phyloP scores from a whole-genome alignment of 306 rosid species.

The Dalbergia cultrata region DNA sequence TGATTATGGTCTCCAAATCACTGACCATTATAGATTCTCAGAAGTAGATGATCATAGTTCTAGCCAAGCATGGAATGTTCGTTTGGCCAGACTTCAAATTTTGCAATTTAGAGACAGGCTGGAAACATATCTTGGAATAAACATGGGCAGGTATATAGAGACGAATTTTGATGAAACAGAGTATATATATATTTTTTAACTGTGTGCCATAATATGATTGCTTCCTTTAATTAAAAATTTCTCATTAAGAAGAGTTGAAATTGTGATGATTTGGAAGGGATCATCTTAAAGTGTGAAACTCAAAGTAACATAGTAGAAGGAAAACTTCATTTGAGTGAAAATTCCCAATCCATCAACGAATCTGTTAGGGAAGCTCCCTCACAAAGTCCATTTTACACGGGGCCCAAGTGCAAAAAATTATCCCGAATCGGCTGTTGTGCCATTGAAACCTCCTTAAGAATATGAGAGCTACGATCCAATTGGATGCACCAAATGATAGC shows the following conservation, averaged over 20 bases:
- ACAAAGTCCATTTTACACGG: neutral
- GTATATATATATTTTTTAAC: neutral
- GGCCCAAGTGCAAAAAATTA: constrained; percentile 14
- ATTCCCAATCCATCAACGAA: constrained; percentile 15
- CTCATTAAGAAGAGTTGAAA: constrained; percentile 21
- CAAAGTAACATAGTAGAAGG: neutral
- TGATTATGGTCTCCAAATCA: constrained; percentile 76
- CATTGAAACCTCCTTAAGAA: constrained; percentile 22
- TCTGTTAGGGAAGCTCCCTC: constrained; percentile 10
- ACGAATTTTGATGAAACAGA: constrained; percentile 35
- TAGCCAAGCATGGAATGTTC: constrained; percentile 72
- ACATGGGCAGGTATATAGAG: constrained; percentile 91
- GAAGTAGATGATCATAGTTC: constrained; percentile 57
- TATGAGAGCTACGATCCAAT: constrained; percentile 7
- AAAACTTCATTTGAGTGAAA: neutral
- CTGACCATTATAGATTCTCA: constrained; percentile 74
- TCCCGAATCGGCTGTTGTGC: constrained; percentile 22
- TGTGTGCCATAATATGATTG: constrained; percentile 1
- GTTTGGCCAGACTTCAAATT: constrained; percentile 79
- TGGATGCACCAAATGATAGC: constrained; percentile 1
- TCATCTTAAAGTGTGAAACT: constrained; percentile 11
- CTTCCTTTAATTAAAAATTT: constrained; percentile 3
- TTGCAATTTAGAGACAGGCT: constrained; percentile 88
- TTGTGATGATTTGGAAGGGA: constrained; percentile 4
- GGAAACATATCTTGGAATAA: constrained; percentile 95